Evolutionary conservation across 306 rosid species (phyloP).

Genomic region (Cyclanthera cordifolia): DNA sequence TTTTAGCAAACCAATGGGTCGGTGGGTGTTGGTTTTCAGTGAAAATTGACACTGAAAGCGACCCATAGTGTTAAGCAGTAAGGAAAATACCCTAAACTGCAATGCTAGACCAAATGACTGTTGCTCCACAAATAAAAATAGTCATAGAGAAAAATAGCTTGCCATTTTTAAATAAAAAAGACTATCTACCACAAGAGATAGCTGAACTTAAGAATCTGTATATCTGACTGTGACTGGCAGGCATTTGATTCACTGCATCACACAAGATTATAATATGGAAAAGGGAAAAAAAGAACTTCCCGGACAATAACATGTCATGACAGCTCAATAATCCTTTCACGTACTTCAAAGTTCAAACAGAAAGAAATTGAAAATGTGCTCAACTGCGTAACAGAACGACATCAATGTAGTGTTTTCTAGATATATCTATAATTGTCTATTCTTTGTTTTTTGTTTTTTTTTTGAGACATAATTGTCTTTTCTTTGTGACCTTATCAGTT

Average conservation of each 20-base stretch:
- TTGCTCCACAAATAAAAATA: background rate
- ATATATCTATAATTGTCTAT: background rate
- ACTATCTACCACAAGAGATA: slow-evolving; percentile 1
- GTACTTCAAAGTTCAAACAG: background rate
- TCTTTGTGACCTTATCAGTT: slow-evolving; percentile 22
- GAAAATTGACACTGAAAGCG: no score
- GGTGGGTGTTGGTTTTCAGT: no score
- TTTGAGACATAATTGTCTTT: background rate
- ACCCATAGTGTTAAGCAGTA: no score
- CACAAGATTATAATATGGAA: background rate
- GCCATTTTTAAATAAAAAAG: background rate
- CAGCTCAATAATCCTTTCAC: background rate
- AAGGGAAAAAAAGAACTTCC: background rate
- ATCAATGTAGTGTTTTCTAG: background rate
- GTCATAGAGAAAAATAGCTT: background rate
- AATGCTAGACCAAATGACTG: background rate
- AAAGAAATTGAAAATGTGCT: background rate
- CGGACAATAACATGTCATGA: background rate
- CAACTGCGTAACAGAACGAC: background rate
- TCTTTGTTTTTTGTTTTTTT: no score
- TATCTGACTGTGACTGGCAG: background rate
- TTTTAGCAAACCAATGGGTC: no score
- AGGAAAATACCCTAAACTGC: background rate
- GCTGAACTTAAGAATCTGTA: background rate
- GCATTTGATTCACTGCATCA: background rate